A percentile compares a stretch with the other conserved stretches of the same genome.
Evolutionary conservation across 805 yeast genomes (phyloP).

Genomic region (Peterozyma xylosa): DNA sequence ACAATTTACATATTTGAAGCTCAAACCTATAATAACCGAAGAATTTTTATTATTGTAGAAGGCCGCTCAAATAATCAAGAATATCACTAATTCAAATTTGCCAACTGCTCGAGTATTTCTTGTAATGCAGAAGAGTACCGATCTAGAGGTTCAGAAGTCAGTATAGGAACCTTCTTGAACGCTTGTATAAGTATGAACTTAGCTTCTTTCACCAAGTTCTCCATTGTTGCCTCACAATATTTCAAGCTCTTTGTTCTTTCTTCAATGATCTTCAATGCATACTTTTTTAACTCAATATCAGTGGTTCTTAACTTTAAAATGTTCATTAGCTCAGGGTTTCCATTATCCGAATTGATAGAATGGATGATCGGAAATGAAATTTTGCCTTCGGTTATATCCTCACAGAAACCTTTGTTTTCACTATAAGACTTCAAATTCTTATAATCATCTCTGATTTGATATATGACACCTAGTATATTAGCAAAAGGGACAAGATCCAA

Average conservation of each 20-base stretch:
- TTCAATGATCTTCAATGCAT: conserved; percentile 28
- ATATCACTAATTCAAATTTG: too few relatives aligned
- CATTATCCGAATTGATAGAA: conserved; percentile 31
- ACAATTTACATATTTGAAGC: too few relatives aligned
- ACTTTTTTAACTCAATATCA: conserved; percentile 39
- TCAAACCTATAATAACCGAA: too few relatives aligned
- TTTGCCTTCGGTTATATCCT: conserved; percentile 87
- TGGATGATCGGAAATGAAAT: conserved; percentile 82
- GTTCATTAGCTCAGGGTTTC: conserved; percentile 33
- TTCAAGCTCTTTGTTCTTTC: conserved; percentile 30
- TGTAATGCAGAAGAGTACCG: too few relatives aligned
- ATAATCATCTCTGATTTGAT: conserved; percentile 83
- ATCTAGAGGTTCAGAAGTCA: too few relatives aligned
- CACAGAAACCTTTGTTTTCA: conserved; percentile 71
- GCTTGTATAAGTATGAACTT: too few relatives aligned
- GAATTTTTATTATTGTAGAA: too few relatives aligned
- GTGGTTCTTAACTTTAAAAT: conserved; percentile 47
- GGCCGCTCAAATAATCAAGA: too few relatives aligned
- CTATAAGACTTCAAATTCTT: conserved; percentile 54
- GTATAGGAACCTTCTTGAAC: too few relatives aligned
- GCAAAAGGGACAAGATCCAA: conserved; percentile 48
- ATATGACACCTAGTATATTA: conserved; percentile 71
- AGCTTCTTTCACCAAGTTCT: background rate
- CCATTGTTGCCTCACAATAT: conserved; percentile 26
- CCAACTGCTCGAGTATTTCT: too few relatives aligned